Conservation (phyloP, 108 stramenopile species). For the Bacterosira constricta region DNA sequence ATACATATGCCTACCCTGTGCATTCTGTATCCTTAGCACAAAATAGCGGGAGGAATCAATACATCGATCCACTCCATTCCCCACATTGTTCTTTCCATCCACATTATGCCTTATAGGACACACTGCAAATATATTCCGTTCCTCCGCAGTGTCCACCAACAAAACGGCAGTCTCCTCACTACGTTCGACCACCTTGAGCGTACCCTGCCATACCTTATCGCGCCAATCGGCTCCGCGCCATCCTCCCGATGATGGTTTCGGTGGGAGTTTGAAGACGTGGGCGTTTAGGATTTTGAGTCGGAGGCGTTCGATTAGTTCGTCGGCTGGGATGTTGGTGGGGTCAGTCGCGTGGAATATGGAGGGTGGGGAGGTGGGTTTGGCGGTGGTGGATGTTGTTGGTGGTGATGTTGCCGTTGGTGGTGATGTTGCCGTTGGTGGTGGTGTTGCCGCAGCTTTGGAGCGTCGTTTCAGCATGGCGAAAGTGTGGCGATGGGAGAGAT, state of each 20-base stretch:
- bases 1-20: constrained; percentile 93
- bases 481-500: too few species aligned
- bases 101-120: constrained; percentile 69
- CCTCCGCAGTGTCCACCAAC: constrained; percentile 66
- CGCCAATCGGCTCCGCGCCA: constrained; percentile 93
- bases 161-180: constrained; percentile 79
- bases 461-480: constrained; percentile 16
- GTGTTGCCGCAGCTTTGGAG: constrained; percentile 3
- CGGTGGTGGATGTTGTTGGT: neutral
- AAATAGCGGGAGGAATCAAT: constrained; percentile 91
- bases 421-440: neutral
- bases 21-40: constrained; percentile 92
- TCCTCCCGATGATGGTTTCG: constrained; percentile 71
- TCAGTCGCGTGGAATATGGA: constrained; percentile 5
- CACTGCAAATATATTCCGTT: constrained; percentile 83
- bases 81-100: constrained; percentile 40
- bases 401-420: neutral
- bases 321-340: neutral
- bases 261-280: constrained; percentile 89
- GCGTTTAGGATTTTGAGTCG: constrained; percentile 79
- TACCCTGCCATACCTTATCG: constrained; percentile 92
- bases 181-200: constrained; percentile 88
- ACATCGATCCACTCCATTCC: constrained; percentile 85
- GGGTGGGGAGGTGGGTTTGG: neutral
- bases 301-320: constrained; percentile 75